A percentile compares a stretch with the other conserved stretches of the same genome.
Evolutionary conservation across 1,284 basidiomycete genomes (phyloP).

Genomic region (Trichosporon coremiiforme): DNA sequence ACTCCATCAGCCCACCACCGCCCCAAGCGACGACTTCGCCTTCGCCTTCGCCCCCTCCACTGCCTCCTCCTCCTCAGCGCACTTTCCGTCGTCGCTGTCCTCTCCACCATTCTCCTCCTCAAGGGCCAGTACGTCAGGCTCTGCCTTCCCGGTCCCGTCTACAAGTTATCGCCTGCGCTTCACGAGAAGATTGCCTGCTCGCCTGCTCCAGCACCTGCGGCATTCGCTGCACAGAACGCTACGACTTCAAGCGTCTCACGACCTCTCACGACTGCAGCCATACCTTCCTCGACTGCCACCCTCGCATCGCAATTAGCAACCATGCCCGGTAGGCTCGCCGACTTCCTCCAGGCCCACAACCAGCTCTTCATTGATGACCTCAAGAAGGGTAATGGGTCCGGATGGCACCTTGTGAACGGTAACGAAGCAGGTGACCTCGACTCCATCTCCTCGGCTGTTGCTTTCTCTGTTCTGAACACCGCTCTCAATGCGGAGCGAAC

Average conservation of each 20-base stretch:
- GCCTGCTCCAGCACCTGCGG: neutral
- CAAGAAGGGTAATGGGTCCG: constrained; percentile 56
- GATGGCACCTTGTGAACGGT: constrained; percentile 84
- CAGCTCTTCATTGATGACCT: constrained; percentile 60
- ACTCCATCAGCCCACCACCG: constrained; percentile 12
- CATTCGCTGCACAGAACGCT: constrained; percentile 4
- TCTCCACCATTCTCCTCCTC: constrained; percentile 17
- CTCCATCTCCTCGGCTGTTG: constrained; percentile 77
- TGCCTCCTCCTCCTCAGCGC: constrained; percentile 9
- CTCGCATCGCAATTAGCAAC: neutral
- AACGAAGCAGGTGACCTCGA: constrained; percentile 95
- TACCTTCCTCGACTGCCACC: neutral
- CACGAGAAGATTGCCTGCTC: constrained; percentile 8
- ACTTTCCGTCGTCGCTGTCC: constrained; percentile 6
- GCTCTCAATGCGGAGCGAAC: constrained; percentile 61
- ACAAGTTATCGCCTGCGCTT: constrained; percentile 11
- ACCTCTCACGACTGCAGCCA: neutral
- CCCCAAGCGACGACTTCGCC: constrained; percentile 5
- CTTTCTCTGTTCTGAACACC: constrained; percentile 71
- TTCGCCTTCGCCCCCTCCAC: constrained; percentile 1
- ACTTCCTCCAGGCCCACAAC: constrained; percentile 58
- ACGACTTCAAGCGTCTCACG: neutral
- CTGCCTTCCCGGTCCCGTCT: constrained; percentile 15
- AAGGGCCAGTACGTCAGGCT: constrained; percentile 14
- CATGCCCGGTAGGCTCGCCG: constrained; percentile 40